Conservation (phyloP, 2,329 filamentous ascomycete species). For the Thermothelomyces thermophilus region DNA sequence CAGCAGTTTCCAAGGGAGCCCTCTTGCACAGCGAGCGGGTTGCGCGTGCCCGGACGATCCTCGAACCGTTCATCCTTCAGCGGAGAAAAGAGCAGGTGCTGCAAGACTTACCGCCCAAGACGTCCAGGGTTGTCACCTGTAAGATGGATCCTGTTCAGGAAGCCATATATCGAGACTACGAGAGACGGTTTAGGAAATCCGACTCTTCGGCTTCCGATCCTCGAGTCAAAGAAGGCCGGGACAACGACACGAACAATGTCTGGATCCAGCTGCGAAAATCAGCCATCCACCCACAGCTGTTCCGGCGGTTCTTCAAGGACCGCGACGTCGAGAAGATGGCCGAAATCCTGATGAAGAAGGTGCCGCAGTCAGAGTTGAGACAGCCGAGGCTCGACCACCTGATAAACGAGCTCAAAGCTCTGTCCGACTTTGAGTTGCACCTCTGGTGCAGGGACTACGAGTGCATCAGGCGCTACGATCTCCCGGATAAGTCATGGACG, state of each 20-base stretch:
- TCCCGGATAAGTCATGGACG: constrained; percentile 47
- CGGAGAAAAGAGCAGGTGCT: constrained; percentile 91
- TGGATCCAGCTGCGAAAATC: constrained; percentile 91
- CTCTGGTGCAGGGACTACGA: constrained; percentile 57
- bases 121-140: constrained; percentile 71
- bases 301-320: constrained; percentile 74
- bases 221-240: constrained; percentile 45
- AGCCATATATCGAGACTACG: constrained; percentile 62
- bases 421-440: constrained; percentile 60
- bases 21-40: constrained; percentile 84
- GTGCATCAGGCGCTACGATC: constrained; percentile 48
- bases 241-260: constrained; percentile 58
- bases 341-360: constrained; percentile 65
- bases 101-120: constrained; percentile 74
- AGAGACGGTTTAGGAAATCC: constrained; percentile 56
- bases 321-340: constrained; percentile 69
- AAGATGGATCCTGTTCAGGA: constrained; percentile 67
- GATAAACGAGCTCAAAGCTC: constrained; percentile 48
- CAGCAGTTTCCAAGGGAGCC: constrained; percentile 71
- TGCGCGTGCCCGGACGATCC: constrained; percentile 77
- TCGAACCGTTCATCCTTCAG: constrained; percentile 90
- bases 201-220: constrained; percentile 54
- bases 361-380: constrained; percentile 48
- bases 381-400: constrained; percentile 48
- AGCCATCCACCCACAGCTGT: constrained; percentile 84